A percentile compares a stretch with the other conserved stretches of the same genome.
Evolutionary conservation across 257 asterid genomes (phyloP).

Genomic region (Nicotiana obtusifolia): DNA sequence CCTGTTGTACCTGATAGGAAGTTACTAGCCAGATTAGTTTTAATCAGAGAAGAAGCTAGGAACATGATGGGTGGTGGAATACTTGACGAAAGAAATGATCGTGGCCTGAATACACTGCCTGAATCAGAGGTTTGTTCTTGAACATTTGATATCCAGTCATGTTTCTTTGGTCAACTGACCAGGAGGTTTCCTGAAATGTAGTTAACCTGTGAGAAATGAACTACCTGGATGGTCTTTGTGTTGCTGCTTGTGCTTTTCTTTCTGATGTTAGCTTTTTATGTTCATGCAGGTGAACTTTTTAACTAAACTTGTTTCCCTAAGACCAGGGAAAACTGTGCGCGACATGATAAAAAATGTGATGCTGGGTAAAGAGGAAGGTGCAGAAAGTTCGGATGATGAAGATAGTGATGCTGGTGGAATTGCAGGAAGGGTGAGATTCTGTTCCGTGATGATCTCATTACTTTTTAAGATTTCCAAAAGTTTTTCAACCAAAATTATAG

Average conservation of each 20-base stretch:
- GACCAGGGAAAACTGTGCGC: constrained; percentile 79
- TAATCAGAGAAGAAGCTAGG: constrained; percentile 97
- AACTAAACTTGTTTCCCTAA: constrained; percentile 75
- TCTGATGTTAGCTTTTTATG: constrained; percentile 12
- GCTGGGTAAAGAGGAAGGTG: constrained; percentile 87
- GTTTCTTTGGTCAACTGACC: neutral
- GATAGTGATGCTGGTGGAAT: constrained; percentile 37
- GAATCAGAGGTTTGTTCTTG: constrained; percentile 70
- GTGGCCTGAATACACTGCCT: constrained; percentile 82
- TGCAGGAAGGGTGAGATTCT: constrained; percentile 65
- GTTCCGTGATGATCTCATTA: neutral
- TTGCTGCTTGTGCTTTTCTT: constrained; percentile 15
- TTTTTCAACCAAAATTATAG: neutral
- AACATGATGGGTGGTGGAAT: constrained; percentile 98
- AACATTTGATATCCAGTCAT: neutral
- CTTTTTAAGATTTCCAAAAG: neutral
- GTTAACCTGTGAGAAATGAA: neutral
- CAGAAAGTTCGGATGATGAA: constrained; percentile 42
- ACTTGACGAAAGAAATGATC: constrained; percentile 90
- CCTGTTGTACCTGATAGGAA: constrained; percentile 75
- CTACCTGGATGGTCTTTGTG: neutral
- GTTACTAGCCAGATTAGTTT: constrained; percentile 92
- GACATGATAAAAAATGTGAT: constrained; percentile 79
- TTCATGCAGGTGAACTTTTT: constrained; percentile 74
- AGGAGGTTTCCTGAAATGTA: neutral